Evolutionary conservation across 345 rosid species (phyloP).

Genomic region (Angophora floribunda): DNA sequence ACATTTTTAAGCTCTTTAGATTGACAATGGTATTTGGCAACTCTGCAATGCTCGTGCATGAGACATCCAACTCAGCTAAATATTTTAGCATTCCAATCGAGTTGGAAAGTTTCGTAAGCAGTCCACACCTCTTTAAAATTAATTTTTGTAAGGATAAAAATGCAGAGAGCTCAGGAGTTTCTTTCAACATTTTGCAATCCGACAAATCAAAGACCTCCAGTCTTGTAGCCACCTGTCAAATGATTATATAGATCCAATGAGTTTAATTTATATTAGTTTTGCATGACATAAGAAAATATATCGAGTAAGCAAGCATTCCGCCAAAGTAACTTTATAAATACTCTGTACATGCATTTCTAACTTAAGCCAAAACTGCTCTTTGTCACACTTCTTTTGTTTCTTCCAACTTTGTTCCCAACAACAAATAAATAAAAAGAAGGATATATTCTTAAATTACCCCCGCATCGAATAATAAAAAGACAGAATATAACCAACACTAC

Average conservation of each 20-base stretch:
- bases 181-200: fast-evolving
- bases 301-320: fast-evolving
- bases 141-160: not conserved
- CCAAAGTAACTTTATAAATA: not conserved
- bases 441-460: not conserved
- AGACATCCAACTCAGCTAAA: not conserved
- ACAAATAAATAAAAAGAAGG: not conserved
- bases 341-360: fast-evolving
- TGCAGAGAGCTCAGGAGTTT: not conserved
- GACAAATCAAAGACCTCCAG: fast-evolving
- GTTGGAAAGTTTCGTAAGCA: not conserved
- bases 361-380: not conserved
- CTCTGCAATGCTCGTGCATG: not conserved
- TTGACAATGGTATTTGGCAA: not conserved
- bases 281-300: fast-evolving
- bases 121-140: fast-evolving
- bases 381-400: not conserved
- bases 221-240: not conserved
- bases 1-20: not conserved
- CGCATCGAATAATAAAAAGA: not conserved
- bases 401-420: not conserved
- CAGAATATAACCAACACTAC: not conserved
- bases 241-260: not conserved
- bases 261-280: not conserved
- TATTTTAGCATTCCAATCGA: not conserved